These are phyloP conservation scores for Eucommia ulmoides DNA, from an alignment of 257 asterid species.

Conservation along the genomic window DNA sequence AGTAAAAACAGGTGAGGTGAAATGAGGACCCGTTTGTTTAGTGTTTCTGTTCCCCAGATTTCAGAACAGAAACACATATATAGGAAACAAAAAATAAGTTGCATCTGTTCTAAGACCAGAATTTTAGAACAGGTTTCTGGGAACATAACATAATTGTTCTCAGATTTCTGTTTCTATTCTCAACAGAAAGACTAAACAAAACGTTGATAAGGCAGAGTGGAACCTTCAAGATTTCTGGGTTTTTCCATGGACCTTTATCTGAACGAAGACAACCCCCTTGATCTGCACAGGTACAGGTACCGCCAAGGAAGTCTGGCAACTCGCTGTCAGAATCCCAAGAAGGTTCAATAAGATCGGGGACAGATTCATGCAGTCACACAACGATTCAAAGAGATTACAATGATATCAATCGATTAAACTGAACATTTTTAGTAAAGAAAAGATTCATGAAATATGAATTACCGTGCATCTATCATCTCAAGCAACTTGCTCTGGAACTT, in stretches of 20 bases:
- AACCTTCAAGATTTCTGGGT: constrained; percentile 85
- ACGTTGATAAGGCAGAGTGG: background rate
- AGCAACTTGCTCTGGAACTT: constrained; percentile 77
- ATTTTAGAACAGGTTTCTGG: too few species aligned
- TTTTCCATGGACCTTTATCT: constrained; percentile 98
- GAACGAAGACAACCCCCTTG: constrained; percentile 89
- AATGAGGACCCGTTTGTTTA: too few species aligned
- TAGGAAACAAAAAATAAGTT: too few species aligned
- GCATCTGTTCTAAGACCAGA: too few species aligned
- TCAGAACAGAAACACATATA: background rate
- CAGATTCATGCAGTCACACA: too few species aligned
- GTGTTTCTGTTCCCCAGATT: too few species aligned
- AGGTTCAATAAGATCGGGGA: too few species aligned
- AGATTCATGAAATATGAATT: constrained; percentile 3
- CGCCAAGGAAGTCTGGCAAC: constrained; percentile 91
- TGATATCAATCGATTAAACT: too few species aligned
- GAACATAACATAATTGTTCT: too few species aligned
- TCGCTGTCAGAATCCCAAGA: too few species aligned
- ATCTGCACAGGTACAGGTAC: constrained; percentile 71
- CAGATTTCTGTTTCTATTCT: too few species aligned
- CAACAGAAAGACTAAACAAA: background rate
- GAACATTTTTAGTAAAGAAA: constrained; percentile 7
- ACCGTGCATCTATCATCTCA: constrained; percentile 89
- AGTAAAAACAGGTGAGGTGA: background rate
- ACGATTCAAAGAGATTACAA: too few species aligned